Evolutionary conservation across 345 rosid genomes (phyloP), one percentile per base, ranked within the genome.

Genomic region (Populus tremula): DNA sequence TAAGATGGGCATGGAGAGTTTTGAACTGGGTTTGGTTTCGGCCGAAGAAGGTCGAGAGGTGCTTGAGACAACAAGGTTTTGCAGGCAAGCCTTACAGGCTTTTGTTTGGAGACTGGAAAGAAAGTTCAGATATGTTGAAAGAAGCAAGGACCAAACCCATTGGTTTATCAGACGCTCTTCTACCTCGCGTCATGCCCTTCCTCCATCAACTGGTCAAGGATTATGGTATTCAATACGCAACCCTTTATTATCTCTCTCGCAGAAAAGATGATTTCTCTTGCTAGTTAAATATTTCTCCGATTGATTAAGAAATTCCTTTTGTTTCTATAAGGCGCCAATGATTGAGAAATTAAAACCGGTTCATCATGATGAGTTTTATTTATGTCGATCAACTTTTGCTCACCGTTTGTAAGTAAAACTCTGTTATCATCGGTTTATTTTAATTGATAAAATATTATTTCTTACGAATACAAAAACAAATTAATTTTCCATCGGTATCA

Each of bases 11-110:
- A 62, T 71, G 82, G 89, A 84, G 75, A 76, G 39, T 83, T 2
- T 38, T 83, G 71, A 80, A 81, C 31, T 79, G 87, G 89, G 78
- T 86, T 2, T 88, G 89, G 91, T 74, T 91, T 45, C 80, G 67
- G 78, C 94, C 91, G 0, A 87, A 71, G 86, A 83, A 49, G 77
- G 81, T 89, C 1, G 92, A 88, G 83, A 85, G 67, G 74, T 63
- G 14, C 62, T 75, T 91, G 35, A 86, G 79, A 81, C 61, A 74
- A 61, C 89, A 86, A 47, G 92, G 91, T 36, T 80, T 91, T 59
- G 14, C 53, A 9, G 90, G 88, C 75, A 84, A 85, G 36, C 80
- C 86, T 3, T 88, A 86, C 70, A 71, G 76, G 38, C 73, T 83
- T 59, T 23, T 82, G 21, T 65, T 71, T 50, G 91, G 91, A 76